Percentiles rank a stretch among this genome's conserved stretches.
Conservation (phyloP, 2,329 filamentous ascomycete species). For the Chaetomium strumarium region DNA sequence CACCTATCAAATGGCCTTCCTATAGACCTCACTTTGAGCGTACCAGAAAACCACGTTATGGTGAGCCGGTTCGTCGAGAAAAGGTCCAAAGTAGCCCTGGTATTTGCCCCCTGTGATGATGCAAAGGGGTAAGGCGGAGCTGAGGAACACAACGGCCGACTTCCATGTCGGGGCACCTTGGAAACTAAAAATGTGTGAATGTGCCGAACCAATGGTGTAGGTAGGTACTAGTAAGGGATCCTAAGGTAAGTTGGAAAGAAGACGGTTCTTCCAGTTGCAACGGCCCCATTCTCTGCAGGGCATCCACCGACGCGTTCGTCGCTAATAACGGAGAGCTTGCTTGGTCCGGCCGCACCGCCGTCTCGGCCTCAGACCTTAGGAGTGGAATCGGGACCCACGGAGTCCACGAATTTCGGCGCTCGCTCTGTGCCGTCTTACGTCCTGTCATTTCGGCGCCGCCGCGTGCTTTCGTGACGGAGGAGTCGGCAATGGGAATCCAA, state of each 20-base stretch:
- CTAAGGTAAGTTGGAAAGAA: constrained; percentile 8
- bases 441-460: constrained; percentile 16
- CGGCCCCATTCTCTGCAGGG: constrained; percentile 4
- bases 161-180: constrained; percentile 19
- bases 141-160: constrained; percentile 7
- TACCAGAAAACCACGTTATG: constrained; percentile 5
- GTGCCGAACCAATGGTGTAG: too few relatives aligned
- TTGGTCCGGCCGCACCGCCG: constrained; percentile 4
- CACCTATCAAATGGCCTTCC: constrained; percentile 15
- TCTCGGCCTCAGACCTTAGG: constrained; percentile 6
- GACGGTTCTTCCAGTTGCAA: background rate
- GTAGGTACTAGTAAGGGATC: too few relatives aligned
- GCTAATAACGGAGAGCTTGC: background rate
- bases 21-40: constrained; percentile 10
- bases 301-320: constrained; percentile 2
- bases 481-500: background rate
- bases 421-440: constrained; percentile 9
- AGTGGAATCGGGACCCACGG: constrained; percentile 3
- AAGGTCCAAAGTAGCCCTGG: background rate
- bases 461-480: background rate
- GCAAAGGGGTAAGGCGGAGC: constrained; percentile 1
- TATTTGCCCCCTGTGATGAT: background rate
- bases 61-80: background rate
- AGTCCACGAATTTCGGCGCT: background rate
- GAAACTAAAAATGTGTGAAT: too few relatives aligned